phyloP scores from a whole-genome alignment of 768 basidiomycete genomes.

The Boletus rufocinnamomeus region DNA sequence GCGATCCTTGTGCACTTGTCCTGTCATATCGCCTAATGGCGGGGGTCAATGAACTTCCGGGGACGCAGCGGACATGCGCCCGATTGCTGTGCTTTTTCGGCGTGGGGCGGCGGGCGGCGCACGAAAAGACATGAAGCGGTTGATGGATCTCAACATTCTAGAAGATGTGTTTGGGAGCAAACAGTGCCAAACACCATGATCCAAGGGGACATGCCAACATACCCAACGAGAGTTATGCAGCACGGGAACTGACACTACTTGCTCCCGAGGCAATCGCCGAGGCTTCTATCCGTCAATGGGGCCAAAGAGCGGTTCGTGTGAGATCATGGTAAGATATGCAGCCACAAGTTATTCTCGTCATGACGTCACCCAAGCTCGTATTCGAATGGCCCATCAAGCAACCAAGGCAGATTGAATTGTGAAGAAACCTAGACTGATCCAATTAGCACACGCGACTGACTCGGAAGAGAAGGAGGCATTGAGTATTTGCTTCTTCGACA shows the following conservation, averaged over 20 bases:
- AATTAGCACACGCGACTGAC: not conserved
- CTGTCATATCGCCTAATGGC: not conserved
- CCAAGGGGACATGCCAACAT: not conserved
- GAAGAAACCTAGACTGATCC: not conserved
- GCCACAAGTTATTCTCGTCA: not conserved
- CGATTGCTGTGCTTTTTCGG: not conserved
- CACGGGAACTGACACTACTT: not conserved
- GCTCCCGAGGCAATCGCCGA: too few species aligned
- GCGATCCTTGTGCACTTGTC: too few species aligned
- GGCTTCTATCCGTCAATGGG: too few species aligned
- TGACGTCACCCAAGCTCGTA: not conserved
- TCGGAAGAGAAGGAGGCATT: not conserved
- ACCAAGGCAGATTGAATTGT: too few species aligned
- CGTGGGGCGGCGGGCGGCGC: not conserved
- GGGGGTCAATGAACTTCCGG: too few species aligned
- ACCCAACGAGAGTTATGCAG: not conserved
- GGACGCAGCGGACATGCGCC: not conserved
- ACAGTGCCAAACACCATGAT: not conserved
- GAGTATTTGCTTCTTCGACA: too few species aligned
- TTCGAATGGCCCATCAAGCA: not conserved
- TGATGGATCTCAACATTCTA: not conserved
- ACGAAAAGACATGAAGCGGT: not conserved
- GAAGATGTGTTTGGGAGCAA: not conserved
- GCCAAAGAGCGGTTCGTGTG: not conserved
- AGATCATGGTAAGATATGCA: not conserved